Conservation (phyloP, 148 eudicot species). For the Chenopodium formosanum region DNA sequence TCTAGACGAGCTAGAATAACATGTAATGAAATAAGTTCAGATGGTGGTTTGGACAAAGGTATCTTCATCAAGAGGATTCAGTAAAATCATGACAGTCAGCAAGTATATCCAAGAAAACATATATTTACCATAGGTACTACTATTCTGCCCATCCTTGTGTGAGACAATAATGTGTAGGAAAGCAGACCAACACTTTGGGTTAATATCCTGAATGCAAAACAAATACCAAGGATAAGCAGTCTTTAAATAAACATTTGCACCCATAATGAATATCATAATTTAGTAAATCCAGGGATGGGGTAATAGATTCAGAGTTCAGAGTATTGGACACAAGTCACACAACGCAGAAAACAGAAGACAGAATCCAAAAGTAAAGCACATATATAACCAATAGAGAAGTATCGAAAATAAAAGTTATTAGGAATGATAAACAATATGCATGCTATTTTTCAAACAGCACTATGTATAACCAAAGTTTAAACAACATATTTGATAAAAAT, state of each 20-base stretch:
- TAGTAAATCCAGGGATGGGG: background rate
- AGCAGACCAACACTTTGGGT: slow-evolving; percentile 89
- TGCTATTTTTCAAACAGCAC: background rate
- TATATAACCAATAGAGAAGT: too few species aligned
- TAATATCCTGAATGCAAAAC: slow-evolving; percentile 49
- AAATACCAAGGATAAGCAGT: background rate
- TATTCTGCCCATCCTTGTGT: slow-evolving; percentile 70
- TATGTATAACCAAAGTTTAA: too few species aligned
- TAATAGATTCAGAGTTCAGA: background rate
- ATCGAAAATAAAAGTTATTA: too few species aligned
- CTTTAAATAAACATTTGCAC: background rate
- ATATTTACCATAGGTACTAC: slow-evolving; percentile 88
- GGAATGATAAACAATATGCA: background rate
- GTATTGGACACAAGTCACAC: background rate
- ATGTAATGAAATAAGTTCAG: background rate
- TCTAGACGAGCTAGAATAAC: background rate
- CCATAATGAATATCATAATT: background rate
- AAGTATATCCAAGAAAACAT: slow-evolving; percentile 4
- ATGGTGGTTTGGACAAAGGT: background rate
- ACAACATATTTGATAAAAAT: too few species aligned
- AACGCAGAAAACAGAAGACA: too few species aligned
- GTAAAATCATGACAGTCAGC: background rate
- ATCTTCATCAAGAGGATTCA: background rate
- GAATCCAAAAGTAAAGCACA: too few species aligned
- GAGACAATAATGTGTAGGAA: slow-evolving; percentile 75